These are phyloP conservation scores for Gigaspora rosea DNA, from an alignment of 192 early-diverging fungal genomes.

Conservation along the genomic window DNA sequence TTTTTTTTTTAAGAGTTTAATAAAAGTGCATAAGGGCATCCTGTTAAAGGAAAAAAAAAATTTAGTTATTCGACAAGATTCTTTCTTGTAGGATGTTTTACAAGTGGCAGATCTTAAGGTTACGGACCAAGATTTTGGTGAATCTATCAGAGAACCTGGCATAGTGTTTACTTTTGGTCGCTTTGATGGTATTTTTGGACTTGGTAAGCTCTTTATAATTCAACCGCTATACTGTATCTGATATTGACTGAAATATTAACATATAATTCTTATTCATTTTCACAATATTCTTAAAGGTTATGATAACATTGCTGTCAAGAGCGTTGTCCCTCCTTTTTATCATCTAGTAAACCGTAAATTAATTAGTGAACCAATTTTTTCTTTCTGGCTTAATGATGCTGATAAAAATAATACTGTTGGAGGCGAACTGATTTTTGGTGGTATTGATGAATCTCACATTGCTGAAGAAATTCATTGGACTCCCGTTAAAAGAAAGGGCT, in stretches of 20 bases:
- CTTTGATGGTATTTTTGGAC: slow-evolving; percentile 96
- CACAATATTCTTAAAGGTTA: slow-evolving; percentile 42
- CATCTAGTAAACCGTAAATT: slow-evolving; percentile 80
- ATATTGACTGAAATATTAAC: neutral
- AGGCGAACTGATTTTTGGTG: slow-evolving; percentile 91
- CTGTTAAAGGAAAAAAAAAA: too few species aligned
- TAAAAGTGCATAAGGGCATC: neutral
- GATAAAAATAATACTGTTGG: slow-evolving; percentile 55
- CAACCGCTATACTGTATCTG: neutral
- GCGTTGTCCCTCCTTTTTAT: slow-evolving; percentile 96
- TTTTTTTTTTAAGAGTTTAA: neutral
- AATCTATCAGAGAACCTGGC: slow-evolving; percentile 94
- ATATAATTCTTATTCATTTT: neutral
- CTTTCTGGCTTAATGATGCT: slow-evolving; percentile 84
- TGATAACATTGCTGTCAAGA: slow-evolving; percentile 83
- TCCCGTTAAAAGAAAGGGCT: slow-evolving; percentile 86
- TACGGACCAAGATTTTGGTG: slow-evolving; percentile 83
- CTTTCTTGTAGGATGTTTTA: slow-evolving; percentile 61
- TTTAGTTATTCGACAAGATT: too few species aligned
- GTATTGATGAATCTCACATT: slow-evolving; percentile 74
- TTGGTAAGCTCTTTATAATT: slow-evolving; percentile 45
- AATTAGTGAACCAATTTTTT: slow-evolving; percentile 84
- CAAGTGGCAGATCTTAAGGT: slow-evolving; percentile 73
- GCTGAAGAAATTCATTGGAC: slow-evolving; percentile 75
- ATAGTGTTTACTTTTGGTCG: slow-evolving; percentile 89